Base-by-base conservation (phyloP, 2,329 filamentous ascomycete species). In the Zymoseptoria ardabiliae region DNA sequence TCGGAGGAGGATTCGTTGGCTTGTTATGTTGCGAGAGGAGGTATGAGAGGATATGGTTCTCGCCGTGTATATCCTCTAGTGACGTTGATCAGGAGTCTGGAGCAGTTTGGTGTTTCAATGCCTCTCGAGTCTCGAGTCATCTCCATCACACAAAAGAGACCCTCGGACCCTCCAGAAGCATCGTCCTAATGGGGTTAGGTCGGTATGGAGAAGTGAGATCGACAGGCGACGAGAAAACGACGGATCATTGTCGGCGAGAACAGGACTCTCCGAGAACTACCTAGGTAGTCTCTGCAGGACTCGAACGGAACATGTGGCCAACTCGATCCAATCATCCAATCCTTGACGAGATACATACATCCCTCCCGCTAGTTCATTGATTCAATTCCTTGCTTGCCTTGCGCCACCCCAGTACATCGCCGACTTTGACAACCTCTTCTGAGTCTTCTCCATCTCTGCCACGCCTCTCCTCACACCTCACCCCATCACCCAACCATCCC, bases 401-500 rank as follows among this genome's bases (percentile, higher is more conserved):
- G 23, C 35, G 35, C 35, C 35, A 48, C 54, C 53, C 30, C 22
- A 45, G 30, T 23, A 28, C 56, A 58, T 53, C 23, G 23, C 28
- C 28, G 20, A 50, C 52, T 52, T 52, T 35, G 50, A 58, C 53
- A 53, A 52, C 54, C 51, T 55, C 25, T 28, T 28, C 22, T 23
- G 3, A 5, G 5, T 17, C 55, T 58, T 28, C 22, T 23, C 22
- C 3, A 23, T 17, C 55, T 58, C 52, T 54, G 4, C 13, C 35
- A 17, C 35, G n/a, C 35, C 10, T 45, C 53, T 57, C 54, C 41
- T 59, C 51, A 23, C 51, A 56, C 50, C 50, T 51, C 56, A 41
- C 53, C 49, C 21, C 57, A 51, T 23, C 55, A 59, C 50, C 63
- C 53, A 41, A 48, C 53, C 61, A 57, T 60, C 59, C 53, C 55